Base-by-base conservation (phyloP, 2,329 filamentous ascomycete species). In the Endoconidiophora polonica region DNA sequence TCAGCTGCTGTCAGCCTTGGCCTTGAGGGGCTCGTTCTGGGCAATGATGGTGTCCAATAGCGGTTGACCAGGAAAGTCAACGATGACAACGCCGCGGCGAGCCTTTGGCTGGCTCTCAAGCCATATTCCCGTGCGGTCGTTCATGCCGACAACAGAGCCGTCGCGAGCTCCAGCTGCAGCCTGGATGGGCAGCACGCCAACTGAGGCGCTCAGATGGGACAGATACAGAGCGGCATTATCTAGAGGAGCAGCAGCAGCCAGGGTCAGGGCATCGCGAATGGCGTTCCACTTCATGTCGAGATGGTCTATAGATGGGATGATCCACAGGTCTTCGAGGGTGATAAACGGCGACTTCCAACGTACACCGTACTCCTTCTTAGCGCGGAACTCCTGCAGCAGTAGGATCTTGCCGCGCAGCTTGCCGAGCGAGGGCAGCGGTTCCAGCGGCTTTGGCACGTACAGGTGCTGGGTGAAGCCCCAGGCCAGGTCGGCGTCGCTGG, bases 121-220 rank as follows among this genome's bases (percentile, higher is more conserved):
- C 65, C 66, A 72, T 54, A 60, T 58, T 29, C 68, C 68, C 33
- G 68, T 70, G 60, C 65, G 64, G 55, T 72, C 69, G 50, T 73
- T 73, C 62, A 72, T 70, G 24, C 70, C 70, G n/a, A 57, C 56
- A 3, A 70, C 60, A 14, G 61, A 62, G 40, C 60, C 58, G 55
- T 70, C 66, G 48, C 57, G 56, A n/a, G 68, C 64, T 0, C 70
- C 70, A 0, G 70, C 69, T 9, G 70, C 70, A 1, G 68, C 70
- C 56, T 70, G 67, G 46, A 73, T 69, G 37, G 70, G 70, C 52
- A 68, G 54, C 7, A 73, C 68, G 37, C 68, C 69, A 2, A 71
- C 63, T 18, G 65, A 67, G 12, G 70, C 70, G 14, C 68, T 71
- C 20, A 70, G 55, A 56, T 73, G 70, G 16, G 68, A 63, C 14